These are phyloP conservation scores for Gentiana dahurica DNA, from an alignment of 257 asterid species.

Conservation along the genomic window DNA sequence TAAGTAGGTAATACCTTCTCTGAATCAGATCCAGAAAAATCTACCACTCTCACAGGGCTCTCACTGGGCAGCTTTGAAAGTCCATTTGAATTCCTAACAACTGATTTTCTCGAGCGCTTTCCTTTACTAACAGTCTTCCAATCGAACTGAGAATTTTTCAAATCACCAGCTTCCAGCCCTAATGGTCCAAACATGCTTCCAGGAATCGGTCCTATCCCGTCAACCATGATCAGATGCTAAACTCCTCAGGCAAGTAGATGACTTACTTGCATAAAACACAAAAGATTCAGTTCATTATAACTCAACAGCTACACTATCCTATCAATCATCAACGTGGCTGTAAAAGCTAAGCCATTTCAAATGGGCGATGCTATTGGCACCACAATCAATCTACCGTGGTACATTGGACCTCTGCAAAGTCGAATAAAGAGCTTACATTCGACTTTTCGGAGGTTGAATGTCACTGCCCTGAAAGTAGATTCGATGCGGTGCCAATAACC, in stretches of 20 bases:
- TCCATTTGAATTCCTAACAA: conserved; percentile 39
- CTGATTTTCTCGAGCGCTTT: conserved; percentile 53
- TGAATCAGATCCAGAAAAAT: conserved; percentile 57
- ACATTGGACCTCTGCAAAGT: too few species aligned
- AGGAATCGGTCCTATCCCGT: conserved; percentile 33
- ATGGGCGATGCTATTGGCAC: too few species aligned
- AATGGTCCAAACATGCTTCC: conserved; percentile 37
- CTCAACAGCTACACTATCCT: too few species aligned
- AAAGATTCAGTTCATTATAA: conserved; percentile 2
- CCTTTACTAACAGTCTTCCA: conserved; percentile 73
- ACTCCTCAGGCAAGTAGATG: conserved; percentile 24
- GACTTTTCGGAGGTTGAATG: too few species aligned
- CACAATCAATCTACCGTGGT: too few species aligned
- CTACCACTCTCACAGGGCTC: conserved; percentile 71
- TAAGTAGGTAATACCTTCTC: conserved; percentile 43
- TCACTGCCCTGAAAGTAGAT: too few species aligned
- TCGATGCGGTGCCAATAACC: too few species aligned
- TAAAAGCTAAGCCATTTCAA: too few species aligned
- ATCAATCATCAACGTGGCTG: too few species aligned
- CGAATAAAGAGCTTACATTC: too few species aligned
- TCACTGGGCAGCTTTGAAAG: conserved; percentile 22
- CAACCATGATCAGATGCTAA: conserved; percentile 22
- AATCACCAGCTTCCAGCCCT: conserved; percentile 42
- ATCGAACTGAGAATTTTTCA: conserved; percentile 36
- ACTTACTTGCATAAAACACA: conserved; percentile 25